Base-by-base conservation (phyloP, 73 alveolate genomes). In the Symbiodinium pilosum region DNA sequence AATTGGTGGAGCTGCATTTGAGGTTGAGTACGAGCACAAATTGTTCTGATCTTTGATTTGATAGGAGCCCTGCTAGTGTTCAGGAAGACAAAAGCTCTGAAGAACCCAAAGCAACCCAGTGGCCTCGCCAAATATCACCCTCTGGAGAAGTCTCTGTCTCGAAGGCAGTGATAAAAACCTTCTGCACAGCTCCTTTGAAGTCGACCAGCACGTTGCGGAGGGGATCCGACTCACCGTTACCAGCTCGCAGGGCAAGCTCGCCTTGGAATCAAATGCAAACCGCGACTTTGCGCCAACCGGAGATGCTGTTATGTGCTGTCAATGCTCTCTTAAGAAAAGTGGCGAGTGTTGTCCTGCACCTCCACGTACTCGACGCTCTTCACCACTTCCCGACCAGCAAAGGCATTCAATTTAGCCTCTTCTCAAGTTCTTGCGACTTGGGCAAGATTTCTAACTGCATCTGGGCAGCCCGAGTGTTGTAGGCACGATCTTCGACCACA, bases 101-200 rank as follows among this genome's bases (percentile, higher is more conserved):
- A 14, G 59, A 14, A 47, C 59, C 6, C 59, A 47, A 47, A 9
- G 59, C 59, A 30, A 0, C 24, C 12, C 18, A 30, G 3, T 38
- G 12, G 81, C 97, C 97, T 36, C 97, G 77, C 97, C 97, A 91
- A 68, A 71, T 30, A 21, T 91, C 40, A 26, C 75, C 75, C 34
- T 91, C 97, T 4, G 97, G 75, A 4, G 83, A 85, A 32, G 38
- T n/a, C 40, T 91, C 97, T 3, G 81, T 68, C 89, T 91, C 83
- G 30, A 91, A 41, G 32, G 97, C 97, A 0, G 97, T 91, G 81
- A 91, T 91, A 54, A 91, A 91, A 43, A 91, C 52, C 83, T 91
- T 87, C 94, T 91, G 97, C 39, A 91, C 97, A 42, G 97, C 97
- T 32, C 97, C 97, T n/a, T 91, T 91, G 97, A 91, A 91, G 97